Evolutionary conservation across 2,329 filamentous ascomycete species (phyloP).

Genomic region (Pseudocercospora pini-densiflorae): DNA sequence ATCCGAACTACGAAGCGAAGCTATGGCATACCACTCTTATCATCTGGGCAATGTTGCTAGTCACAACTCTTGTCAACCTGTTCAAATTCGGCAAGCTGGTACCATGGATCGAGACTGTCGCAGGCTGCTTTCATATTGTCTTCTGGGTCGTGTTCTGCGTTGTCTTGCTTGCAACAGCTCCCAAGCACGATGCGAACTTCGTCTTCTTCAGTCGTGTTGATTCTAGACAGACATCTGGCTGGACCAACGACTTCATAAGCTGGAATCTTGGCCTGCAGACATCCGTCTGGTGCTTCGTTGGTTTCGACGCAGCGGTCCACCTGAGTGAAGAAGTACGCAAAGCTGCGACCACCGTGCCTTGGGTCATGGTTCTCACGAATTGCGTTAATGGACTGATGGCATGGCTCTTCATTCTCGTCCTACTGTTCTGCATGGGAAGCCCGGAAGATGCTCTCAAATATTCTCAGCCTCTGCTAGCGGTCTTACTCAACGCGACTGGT

Average conservation of each 20-base stretch:
- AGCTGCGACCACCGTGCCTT: constrained; percentile 28
- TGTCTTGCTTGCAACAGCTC: constrained; percentile 28
- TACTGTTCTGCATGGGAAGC: constrained; percentile 31
- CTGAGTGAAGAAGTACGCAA: constrained; percentile 30
- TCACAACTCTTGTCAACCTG: constrained; percentile 43
- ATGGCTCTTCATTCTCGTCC: constrained; percentile 29
- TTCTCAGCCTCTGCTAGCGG: constrained; percentile 29
- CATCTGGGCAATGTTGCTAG: constrained; percentile 43
- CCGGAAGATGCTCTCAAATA: constrained; percentile 27
- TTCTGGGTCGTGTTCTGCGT: constrained; percentile 32
- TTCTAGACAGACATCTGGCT: constrained; percentile 28
- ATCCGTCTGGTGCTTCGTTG: constrained; percentile 33
- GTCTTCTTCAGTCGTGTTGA: constrained; percentile 28
- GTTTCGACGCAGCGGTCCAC: constrained; percentile 31
- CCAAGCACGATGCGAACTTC: constrained; percentile 27
- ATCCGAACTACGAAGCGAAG: constrained; percentile 40
- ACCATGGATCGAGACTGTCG: constrained; percentile 30
- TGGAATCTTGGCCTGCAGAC: constrained; percentile 34
- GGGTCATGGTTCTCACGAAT: constrained; percentile 33
- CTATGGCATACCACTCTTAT: constrained; percentile 48
- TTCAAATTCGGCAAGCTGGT: constrained; percentile 38
- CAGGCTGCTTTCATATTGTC: constrained; percentile 31
- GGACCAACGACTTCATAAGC: constrained; percentile 29
- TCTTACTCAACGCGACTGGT: constrained; percentile 30
- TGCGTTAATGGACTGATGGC: constrained; percentile 30